phyloP scores from a whole-genome alignment of 1,284 basidiomycete species.

The Tilletiopsis washingtonensis region DNA sequence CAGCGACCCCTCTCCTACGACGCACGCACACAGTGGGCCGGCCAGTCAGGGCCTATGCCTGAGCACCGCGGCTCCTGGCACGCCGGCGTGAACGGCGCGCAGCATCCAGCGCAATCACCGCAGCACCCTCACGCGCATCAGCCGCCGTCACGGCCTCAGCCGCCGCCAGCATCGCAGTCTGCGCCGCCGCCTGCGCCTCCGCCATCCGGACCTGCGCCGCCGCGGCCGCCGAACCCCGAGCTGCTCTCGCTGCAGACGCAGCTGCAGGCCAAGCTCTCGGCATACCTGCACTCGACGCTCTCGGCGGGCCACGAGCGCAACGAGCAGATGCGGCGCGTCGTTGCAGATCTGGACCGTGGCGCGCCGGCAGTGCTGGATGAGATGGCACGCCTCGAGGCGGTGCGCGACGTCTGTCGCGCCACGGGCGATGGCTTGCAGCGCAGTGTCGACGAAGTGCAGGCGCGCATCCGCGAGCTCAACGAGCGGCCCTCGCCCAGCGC shows the following conservation, averaged over 20 bases:
- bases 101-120: too few relatives aligned
- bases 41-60: too few relatives aligned
- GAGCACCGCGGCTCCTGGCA: too few relatives aligned
- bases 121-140: too few relatives aligned
- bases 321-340: conserved; percentile 64
- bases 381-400: conserved; percentile 86
- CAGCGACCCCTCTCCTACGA: too few relatives aligned
- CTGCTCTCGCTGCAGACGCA: conserved; percentile 73
- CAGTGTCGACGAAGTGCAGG: conserved; percentile 61
- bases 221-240: conserved; percentile 66
- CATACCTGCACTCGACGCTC: conserved; percentile 63
- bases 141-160: too few relatives aligned
- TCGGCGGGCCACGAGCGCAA: conserved; percentile 57
- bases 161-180: too few relatives aligned
- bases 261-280: conserved; percentile 66
- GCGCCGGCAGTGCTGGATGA: conserved; percentile 90
- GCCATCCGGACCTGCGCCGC: conserved; percentile 61
- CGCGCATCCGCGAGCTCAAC: conserved; percentile 57
- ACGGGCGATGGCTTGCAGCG: conserved; percentile 63
- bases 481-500: conserved; percentile 19
- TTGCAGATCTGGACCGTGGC: conserved; percentile 74
- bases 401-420: conserved; percentile 78
- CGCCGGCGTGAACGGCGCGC: too few relatives aligned
- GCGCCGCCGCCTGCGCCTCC: conserved; percentile 90
- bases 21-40: too few relatives aligned